Percentiles rank a stretch among this genome's conserved stretches.
Conservation (phyloP, 2,329 filamentous ascomycete genomes). For the Diaporthe sp. region DNA sequence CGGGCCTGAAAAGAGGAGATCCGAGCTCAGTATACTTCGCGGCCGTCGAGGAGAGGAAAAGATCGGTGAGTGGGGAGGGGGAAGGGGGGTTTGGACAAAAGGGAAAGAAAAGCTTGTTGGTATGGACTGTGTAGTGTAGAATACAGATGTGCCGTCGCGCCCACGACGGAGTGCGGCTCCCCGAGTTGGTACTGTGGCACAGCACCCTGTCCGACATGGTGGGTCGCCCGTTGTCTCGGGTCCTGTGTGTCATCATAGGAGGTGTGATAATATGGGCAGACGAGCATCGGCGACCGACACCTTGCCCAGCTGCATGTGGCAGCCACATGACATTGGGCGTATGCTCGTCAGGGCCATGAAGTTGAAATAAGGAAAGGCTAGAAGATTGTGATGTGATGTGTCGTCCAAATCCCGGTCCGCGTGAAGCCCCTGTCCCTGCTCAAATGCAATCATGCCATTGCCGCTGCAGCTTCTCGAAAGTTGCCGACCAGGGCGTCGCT, state of each 20-base stretch:
- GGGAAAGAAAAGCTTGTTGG: conserved; percentile 39
- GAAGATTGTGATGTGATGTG: conserved; percentile 41
- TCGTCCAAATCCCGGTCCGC: conserved; percentile 40
- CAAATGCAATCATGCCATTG: conserved; percentile 57
- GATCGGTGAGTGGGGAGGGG: conserved; percentile 27
- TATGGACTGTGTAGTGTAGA: conserved; percentile 29
- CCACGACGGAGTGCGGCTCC: conserved; percentile 34
- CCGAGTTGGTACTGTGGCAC: conserved; percentile 29
- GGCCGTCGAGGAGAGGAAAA: conserved; percentile 1
- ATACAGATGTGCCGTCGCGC: conserved; percentile 33
- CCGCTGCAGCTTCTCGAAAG: conserved; percentile 71
- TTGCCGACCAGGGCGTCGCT: conserved; percentile 68
- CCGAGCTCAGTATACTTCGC: conserved; percentile 33
- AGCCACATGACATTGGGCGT: conserved; percentile 37
- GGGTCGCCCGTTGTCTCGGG: conserved; percentile 37
- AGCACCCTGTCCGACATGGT: conserved; percentile 18
- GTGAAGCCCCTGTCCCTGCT: conserved; percentile 40
- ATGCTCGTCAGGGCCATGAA: conserved; percentile 37
- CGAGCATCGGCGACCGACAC: conserved; percentile 14
- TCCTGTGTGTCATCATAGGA: conserved; percentile 21
- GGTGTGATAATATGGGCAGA: conserved; percentile 17
- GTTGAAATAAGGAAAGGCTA: conserved; percentile 38
- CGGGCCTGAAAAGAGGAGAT: conserved; percentile 34
- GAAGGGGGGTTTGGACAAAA: background rate
- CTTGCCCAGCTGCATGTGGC: conserved; percentile 34